Evolutionary conservation across 306 rosid species (phyloP).

Genomic region (Biancaea sappan): DNA sequence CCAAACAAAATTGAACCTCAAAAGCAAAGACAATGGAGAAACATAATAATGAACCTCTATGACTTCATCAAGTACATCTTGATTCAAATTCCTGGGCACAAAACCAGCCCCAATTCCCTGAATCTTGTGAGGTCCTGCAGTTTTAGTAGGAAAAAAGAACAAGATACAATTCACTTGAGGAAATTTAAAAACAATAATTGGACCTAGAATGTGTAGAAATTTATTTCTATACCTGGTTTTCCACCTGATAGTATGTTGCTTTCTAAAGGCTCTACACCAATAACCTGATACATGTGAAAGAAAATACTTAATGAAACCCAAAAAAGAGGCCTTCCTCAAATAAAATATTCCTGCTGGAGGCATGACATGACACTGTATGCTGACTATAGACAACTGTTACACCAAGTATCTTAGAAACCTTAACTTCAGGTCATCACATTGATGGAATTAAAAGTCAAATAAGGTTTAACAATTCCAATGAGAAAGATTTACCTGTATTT

Average conservation of each 20-base stretch:
- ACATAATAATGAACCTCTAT: slow-evolving; percentile 58
- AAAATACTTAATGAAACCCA: slow-evolving; percentile 25
- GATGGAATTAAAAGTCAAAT: neutral
- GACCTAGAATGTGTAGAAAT: slow-evolving; percentile 29
- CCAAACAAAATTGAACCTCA: slow-evolving; percentile 4
- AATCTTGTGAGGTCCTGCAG: slow-evolving; percentile 97
- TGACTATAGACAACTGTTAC: slow-evolving; percentile 13
- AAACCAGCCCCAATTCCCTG: slow-evolving; percentile 99
- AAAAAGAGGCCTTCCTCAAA: slow-evolving; percentile 27
- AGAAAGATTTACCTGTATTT: slow-evolving; percentile 64
- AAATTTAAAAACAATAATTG: slow-evolving; percentile 5
- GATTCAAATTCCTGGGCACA: slow-evolving; percentile 90
- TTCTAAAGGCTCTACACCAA: slow-evolving; percentile 92
- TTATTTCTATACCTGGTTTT: slow-evolving; percentile 77
- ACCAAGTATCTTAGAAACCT: slow-evolving; percentile 4
- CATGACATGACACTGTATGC: slow-evolving; percentile 14
- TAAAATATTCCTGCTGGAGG: slow-evolving; percentile 13
- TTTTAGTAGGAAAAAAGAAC: slow-evolving; percentile 29
- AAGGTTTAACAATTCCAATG: slow-evolving; percentile 16
- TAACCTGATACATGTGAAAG: slow-evolving; percentile 57
- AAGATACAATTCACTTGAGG: slow-evolving; percentile 19
- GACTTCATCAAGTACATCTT: slow-evolving; percentile 83
- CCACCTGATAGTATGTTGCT: slow-evolving; percentile 97
- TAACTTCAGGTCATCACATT: slow-evolving; percentile 23
- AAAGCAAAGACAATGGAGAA: neutral